Percentiles rank a stretch among this genome's conserved stretches.
phyloP scores from a whole-genome alignment of 106 monocot genomes.

The Dendrobium chrysotoxum region DNA sequence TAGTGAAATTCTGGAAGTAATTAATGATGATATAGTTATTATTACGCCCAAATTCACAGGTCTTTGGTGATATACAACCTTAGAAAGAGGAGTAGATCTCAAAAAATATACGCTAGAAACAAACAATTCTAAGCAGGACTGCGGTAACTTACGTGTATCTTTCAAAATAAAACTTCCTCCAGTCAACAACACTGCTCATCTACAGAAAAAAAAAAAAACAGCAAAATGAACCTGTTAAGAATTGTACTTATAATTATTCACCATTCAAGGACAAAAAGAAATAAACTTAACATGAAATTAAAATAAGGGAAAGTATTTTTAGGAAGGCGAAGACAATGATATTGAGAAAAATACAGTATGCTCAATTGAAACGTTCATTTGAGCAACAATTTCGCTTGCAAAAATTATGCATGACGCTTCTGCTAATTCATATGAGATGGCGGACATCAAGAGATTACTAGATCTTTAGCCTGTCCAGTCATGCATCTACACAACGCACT shows the following conservation, averaged over 20 bases:
- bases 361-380: too few relatives aligned
- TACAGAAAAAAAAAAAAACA: constrained; percentile 22
- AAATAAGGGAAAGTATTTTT: not conserved
- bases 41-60: not conserved
- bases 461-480: not conserved
- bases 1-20: not conserved
- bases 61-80: not conserved
- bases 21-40: not conserved
- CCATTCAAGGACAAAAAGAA: not conserved
- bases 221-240: not conserved
- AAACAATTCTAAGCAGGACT: not conserved
- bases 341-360: not conserved
- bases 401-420: not conserved
- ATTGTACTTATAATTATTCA: not conserved
- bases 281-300: not conserved
- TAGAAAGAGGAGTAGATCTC: not conserved
- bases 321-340: not conserved
- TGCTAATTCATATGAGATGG: not conserved
- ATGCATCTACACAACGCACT: not conserved
- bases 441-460: not conserved
- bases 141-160: constrained; percentile 71
- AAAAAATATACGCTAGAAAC: constrained; percentile 1
- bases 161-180: constrained; percentile 85
- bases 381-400: not conserved
- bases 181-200: constrained; percentile 90